Base-by-base conservation (phyloP, 371 early-diverging fungal species). In the Mortierella sp. region DNA sequence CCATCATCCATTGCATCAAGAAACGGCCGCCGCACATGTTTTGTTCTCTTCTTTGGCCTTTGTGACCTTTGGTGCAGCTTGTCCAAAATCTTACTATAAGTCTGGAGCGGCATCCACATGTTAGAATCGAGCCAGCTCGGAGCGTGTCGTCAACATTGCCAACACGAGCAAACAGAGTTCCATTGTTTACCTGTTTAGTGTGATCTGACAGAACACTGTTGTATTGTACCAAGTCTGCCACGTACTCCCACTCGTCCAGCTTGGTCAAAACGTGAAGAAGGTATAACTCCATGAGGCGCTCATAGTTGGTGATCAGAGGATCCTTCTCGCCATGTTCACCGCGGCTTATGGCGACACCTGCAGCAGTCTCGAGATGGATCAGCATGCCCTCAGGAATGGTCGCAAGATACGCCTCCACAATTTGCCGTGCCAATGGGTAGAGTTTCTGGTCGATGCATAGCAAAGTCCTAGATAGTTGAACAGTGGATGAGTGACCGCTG, bases 231-330 rank as follows among this genome's bases (percentile, higher is more conserved):
- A 85, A 85, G 34, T 79, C 55, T 24, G 52, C 37, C 3, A 81
- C 82, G 43, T 25, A 57, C 37, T 67, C 74, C 79, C 79, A 82
- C 28, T 83, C 84, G 27, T 61, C 66, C 19, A 83, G 53, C 28
- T 71, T 69, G 47, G 84, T 80, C n/a, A 85, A 67, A 6, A 83
- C 73, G 59, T 84, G 82, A 22, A 85, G 51, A 43, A 82, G 29
- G 45, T 85, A 85, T 12, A 85, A 57, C 46, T 83, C 83, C 17
- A 83, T 78, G 17, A 85, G 53, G 14, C 81, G 71, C 58, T 83
- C 85, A 62, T 83, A 85, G 47, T 73, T 69, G 25, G 47, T 74
- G 47, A 74, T 74, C 61, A 74, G 45, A 19, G 67, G 68, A 22
- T 74, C 68, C 63, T 74, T 74, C 37, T 28, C n/a, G 27, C 41